phyloP scores from a whole-genome alignment of 2,329 filamentous ascomycete genomes.

The Diaporthe vexans region DNA sequence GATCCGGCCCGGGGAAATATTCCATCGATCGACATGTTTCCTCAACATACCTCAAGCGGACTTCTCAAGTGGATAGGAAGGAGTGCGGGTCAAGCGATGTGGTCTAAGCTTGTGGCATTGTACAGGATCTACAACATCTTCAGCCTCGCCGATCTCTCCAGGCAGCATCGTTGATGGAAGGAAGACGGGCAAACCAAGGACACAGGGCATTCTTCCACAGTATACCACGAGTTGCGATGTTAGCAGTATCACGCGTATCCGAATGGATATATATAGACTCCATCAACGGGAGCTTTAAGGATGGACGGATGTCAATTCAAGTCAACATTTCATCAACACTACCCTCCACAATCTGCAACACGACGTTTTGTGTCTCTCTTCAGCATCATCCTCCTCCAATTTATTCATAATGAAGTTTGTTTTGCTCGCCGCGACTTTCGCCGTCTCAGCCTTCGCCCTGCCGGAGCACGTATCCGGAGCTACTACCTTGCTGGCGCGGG shows the following conservation, averaged over 20 bases:
- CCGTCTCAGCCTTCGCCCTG: neutral
- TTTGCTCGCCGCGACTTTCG: neutral
- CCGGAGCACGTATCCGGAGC: neutral
- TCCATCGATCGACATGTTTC: neutral
- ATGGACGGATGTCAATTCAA: neutral
- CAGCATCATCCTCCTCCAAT: neutral
- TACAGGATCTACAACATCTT: neutral
- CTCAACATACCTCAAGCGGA: neutral
- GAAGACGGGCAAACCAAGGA: neutral
- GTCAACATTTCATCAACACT: neutral
- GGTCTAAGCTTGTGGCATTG: neutral
- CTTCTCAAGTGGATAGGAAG: too few species aligned
- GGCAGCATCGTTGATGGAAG: constrained; percentile 1
- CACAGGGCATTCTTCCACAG: neutral
- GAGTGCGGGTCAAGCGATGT: too few species aligned
- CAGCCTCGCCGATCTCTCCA: neutral
- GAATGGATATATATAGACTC: too few species aligned
- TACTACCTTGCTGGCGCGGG: neutral
- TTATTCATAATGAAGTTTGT: neutral
- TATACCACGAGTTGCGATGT: neutral
- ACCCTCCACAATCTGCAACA: neutral
- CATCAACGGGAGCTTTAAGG: neutral
- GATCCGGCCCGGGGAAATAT: neutral
- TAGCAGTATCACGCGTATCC: too few species aligned
- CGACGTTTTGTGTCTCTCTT: neutral